Evolutionary conservation across 73 alveolate species (phyloP).

Genomic region (Paramecium caudatum): DNA sequence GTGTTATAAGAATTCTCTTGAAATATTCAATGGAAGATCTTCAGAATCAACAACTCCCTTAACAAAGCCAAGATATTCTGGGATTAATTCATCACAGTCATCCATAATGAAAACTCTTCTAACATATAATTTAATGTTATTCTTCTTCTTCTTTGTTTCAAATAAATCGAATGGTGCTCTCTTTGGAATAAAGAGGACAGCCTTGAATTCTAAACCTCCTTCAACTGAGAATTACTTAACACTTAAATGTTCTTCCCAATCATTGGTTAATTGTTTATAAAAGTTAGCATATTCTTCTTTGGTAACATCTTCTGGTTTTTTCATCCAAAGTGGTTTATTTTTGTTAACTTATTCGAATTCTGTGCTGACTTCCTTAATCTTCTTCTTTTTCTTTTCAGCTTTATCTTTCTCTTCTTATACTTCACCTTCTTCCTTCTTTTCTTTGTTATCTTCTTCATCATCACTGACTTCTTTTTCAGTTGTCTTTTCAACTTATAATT

Average conservation of each 20-base stretch:
- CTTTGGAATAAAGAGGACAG: slow-evolving; percentile 99
- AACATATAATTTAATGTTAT: slow-evolving; percentile 98
- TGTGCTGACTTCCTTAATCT: slow-evolving; percentile 99
- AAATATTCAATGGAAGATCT: slow-evolving; percentile 99
- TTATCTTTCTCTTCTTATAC: slow-evolving; percentile 92
- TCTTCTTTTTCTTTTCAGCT: slow-evolving; percentile 96
- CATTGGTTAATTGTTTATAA: slow-evolving; percentile 98
- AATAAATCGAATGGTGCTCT: slow-evolving; percentile 99
- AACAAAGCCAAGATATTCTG: slow-evolving; percentile 99
- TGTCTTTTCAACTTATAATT: slow-evolving; percentile 97
- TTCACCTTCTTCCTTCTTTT: slow-evolving; percentile 91
- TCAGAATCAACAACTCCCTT: slow-evolving; percentile 99
- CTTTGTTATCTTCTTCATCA: slow-evolving; percentile 97
- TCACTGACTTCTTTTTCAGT: slow-evolving; percentile 98
- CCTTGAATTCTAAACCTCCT: slow-evolving; percentile 99
- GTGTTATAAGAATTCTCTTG: slow-evolving; percentile 99
- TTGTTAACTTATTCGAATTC: slow-evolving; percentile 99
- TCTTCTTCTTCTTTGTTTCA: slow-evolving; percentile 99
- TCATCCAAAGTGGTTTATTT: slow-evolving; percentile 99
- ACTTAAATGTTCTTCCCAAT: slow-evolving; percentile 99
- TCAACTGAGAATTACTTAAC: slow-evolving; percentile 99
- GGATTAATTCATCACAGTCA: slow-evolving; percentile 99
- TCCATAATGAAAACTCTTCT: slow-evolving; percentile 99
- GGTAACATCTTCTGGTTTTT: slow-evolving; percentile 98
- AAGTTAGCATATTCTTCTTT: slow-evolving; percentile 99